Evolutionary conservation across 2,329 filamentous ascomycete species (phyloP).

Genomic region (Periconia macrospinosa): DNA sequence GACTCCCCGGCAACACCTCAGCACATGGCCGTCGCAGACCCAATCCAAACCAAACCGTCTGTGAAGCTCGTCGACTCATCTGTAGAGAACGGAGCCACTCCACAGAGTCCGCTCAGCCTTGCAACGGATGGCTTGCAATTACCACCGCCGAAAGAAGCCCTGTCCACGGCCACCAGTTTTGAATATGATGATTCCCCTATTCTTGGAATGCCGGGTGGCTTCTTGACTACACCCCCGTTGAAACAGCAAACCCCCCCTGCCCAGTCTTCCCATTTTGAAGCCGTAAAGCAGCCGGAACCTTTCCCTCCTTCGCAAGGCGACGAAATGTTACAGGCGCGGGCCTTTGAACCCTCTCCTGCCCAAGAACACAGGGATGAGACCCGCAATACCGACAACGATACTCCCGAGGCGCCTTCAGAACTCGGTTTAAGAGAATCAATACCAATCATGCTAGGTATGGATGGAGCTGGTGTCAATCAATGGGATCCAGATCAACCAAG

Average conservation of each 20-base stretch:
- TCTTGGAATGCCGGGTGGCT: constrained; percentile 68
- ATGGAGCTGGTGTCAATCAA: constrained; percentile 35
- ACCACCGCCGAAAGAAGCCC: constrained; percentile 31
- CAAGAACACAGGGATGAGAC: constrained; percentile 20
- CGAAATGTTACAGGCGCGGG: constrained; percentile 30
- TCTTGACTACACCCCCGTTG: constrained; percentile 43
- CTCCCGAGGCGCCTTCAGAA: constrained; percentile 41
- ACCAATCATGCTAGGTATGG: constrained; percentile 56
- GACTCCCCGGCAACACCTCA: constrained; percentile 3
- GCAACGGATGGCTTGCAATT: constrained; percentile 30
- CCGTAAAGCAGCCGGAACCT: constrained; percentile 1
- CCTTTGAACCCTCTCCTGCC: constrained; percentile 26
- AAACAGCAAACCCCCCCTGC: constrained; percentile 26
- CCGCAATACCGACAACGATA: not conserved
- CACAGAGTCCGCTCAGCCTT: constrained; percentile 25
- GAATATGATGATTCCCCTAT: constrained; percentile 64
- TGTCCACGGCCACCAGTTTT: constrained; percentile 46
- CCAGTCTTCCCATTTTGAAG: constrained; percentile 7
- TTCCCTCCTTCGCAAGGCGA: constrained; percentile 10
- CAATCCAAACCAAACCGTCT: constrained; percentile 7
- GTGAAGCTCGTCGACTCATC: constrained; percentile 7
- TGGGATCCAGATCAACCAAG: constrained; percentile 7
- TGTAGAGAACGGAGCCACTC: constrained; percentile 6
- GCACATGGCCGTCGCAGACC: constrained; percentile 10
- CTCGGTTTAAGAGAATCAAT: constrained; percentile 58